phyloP scores from a whole-genome alignment of 1,284 basidiomycete species.

The Cystobasidium slooffiae region DNA sequence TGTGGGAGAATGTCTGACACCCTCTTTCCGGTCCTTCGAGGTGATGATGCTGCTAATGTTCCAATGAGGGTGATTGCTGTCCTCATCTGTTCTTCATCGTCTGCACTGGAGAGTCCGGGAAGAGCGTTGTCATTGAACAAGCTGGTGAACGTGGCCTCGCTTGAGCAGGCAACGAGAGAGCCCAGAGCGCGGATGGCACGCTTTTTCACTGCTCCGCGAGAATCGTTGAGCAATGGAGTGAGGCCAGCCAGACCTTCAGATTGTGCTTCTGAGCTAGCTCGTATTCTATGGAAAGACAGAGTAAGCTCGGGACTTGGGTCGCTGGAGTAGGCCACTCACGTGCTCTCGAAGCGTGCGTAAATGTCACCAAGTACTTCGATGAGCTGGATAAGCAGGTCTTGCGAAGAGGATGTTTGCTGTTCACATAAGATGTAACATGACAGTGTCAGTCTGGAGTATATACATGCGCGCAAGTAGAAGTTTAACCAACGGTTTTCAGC shows the following conservation, averaged over 20 bases:
- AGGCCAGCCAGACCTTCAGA: constrained; percentile 70
- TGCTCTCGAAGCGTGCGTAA: constrained; percentile 77
- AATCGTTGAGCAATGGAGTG: constrained; percentile 73
- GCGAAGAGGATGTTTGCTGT: constrained; percentile 68
- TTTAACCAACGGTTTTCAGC: constrained; percentile 68
- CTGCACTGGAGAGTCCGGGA: constrained; percentile 63
- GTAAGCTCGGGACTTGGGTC: constrained; percentile 46
- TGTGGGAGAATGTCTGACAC: constrained; percentile 69
- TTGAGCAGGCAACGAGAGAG: constrained; percentile 66
- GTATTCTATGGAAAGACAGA: constrained; percentile 60
- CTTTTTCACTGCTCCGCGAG: constrained; percentile 83
- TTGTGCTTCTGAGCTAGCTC: constrained; percentile 58
- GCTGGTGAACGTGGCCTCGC: constrained; percentile 63
- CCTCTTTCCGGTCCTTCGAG: constrained; percentile 66
- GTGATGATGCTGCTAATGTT: constrained; percentile 68
- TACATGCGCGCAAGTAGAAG: not conserved
- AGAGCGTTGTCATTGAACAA: constrained; percentile 66
- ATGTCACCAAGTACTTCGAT: constrained; percentile 89
- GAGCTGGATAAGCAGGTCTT: constrained; percentile 83
- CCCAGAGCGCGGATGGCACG: constrained; percentile 80
- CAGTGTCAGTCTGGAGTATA: not conserved
- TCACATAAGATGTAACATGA: constrained; percentile 7
- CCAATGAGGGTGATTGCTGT: constrained; percentile 81
- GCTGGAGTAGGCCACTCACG: constrained; percentile 35
- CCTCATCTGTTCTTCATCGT: constrained; percentile 67